phyloP scores from a whole-genome alignment of 768 basidiomycete genomes.

The Saitozyma sp. region DNA sequence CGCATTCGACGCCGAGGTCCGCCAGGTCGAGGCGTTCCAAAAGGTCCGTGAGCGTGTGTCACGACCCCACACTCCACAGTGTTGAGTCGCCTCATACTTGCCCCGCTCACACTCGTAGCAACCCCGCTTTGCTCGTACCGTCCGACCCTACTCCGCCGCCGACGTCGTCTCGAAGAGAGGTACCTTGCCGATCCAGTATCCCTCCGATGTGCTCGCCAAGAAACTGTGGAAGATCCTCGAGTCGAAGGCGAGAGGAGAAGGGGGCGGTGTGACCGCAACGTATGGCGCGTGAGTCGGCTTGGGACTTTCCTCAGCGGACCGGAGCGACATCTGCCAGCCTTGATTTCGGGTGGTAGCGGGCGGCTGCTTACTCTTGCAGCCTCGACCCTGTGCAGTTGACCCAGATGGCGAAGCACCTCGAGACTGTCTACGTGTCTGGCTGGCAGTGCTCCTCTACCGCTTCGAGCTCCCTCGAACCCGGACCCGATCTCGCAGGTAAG shows the following conservation, averaged over 20 bases:
- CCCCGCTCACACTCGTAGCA: slow-evolving; percentile 57
- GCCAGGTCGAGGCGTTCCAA: slow-evolving; percentile 86
- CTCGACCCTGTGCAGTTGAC: slow-evolving; percentile 97
- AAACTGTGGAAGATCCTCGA: slow-evolving; percentile 77
- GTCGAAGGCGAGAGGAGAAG: slow-evolving; percentile 63
- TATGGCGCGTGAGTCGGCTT: slow-evolving; percentile 88
- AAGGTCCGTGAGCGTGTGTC: slow-evolving; percentile 61
- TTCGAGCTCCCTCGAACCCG: slow-evolving; percentile 89
- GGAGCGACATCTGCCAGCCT: background rate
- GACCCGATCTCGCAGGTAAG: slow-evolving; percentile 92
- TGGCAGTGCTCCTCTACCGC: slow-evolving; percentile 85
- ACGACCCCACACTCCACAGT: background rate
- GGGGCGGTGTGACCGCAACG: slow-evolving; percentile 68
- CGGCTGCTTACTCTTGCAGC: slow-evolving; percentile 54
- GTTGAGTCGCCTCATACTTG: background rate
- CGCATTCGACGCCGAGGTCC: slow-evolving; percentile 76
- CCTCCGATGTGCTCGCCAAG: slow-evolving; percentile 78
- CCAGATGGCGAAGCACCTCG: slow-evolving; percentile 95
- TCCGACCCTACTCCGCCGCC: slow-evolving; percentile 86
- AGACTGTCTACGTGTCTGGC: slow-evolving; percentile 97
- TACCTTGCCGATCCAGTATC: slow-evolving; percentile 78
- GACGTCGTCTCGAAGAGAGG: slow-evolving; percentile 94
- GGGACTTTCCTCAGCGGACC: background rate
- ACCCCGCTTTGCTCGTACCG: slow-evolving; percentile 81
- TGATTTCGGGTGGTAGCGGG: too few relatives aligned